Evolutionary conservation across 257 asterid genomes (phyloP).

Genomic region (Solanum neorickii): DNA sequence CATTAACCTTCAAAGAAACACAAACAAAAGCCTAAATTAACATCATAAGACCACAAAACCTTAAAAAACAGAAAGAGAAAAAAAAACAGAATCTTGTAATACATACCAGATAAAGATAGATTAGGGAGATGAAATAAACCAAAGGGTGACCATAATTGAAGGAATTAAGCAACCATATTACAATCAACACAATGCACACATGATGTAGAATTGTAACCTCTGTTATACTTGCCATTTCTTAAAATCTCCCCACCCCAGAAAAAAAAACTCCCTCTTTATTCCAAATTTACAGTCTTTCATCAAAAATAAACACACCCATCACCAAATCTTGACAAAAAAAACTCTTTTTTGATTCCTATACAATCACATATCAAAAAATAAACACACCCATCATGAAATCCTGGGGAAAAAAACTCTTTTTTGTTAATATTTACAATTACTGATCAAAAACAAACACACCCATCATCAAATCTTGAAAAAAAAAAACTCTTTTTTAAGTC

Average conservation of each 20-base stretch:
- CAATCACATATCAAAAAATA: background rate
- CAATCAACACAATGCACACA: conserved; percentile 54
- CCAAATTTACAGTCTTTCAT: background rate
- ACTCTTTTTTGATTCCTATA: background rate
- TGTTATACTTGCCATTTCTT: conserved; percentile 14
- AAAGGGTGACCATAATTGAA: conserved; percentile 46
- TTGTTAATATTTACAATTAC: background rate
- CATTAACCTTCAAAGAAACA: conserved; percentile 51
- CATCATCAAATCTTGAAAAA: background rate
- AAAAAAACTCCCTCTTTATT: background rate
- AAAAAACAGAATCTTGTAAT: background rate
- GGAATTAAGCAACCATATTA: conserved; percentile 62
- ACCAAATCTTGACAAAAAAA: background rate
- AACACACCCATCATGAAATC: background rate
- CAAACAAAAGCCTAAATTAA: background rate
- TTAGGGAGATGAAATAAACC: conserved; percentile 54
- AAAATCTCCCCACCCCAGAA: background rate
- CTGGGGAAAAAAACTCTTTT: background rate
- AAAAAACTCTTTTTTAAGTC: background rate
- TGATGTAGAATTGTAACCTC: conserved; percentile 81
- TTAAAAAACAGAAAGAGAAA: background rate
- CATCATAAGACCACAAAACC: background rate
- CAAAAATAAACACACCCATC: background rate
- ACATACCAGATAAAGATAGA: conserved; percentile 64
- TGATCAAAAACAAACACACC: background rate